Base-by-base conservation (phyloP, 2,329 filamentous ascomycete species). In the Pestalotiopsis fici region DNA sequence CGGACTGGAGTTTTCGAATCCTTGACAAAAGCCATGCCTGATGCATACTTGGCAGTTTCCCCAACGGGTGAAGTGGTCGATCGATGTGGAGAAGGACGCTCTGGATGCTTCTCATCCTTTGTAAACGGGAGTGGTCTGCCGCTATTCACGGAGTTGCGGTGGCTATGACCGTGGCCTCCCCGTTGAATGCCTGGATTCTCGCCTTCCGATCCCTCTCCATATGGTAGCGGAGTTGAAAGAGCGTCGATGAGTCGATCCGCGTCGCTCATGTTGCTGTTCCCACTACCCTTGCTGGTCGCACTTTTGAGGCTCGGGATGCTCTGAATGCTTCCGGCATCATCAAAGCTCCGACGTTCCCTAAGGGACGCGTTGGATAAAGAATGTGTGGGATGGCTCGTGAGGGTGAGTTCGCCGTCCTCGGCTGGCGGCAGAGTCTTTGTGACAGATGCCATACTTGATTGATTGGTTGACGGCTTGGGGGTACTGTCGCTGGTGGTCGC, bases 231-330 rank as follows among this genome's bases (percentile, higher is more conserved):
- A 12, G 87, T 89, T 72, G 90, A 87, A 2, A 94, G 91, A 2
- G 91, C 91, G 74, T 93, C 87, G 27, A 93, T 93, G 13, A 94
- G 80, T 31, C 91, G 83, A 68, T 93, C 91, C 0, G 91, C 89
- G 71, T 93, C 90, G 71, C 88, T 90, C 72, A 81, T 84, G 47
- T 75, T 79, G 71, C 88, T 90, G 57, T 77, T 79, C 15, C 78
- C 74, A 70, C 89, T 88, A 50, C 76, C 80, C 18, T 80, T 85
- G 70, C 89, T 91, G 2, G 64, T 65, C 28, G 71, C 76, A 60
- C 83, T 86, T 47, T 69, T 78, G 23, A 77, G 70, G 66, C 84
- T 43, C 13, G 13, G 39, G 4, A 43, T 18, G 37, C 37, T 86
- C 25, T 70, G 78, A 28, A 78, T 68, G 60, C 84, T 87, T 21